Percentiles rank a stretch among this genome's conserved stretches.
phyloP scores from a whole-genome alignment of 257 asterid genomes.

The Sherardia arvensis region DNA sequence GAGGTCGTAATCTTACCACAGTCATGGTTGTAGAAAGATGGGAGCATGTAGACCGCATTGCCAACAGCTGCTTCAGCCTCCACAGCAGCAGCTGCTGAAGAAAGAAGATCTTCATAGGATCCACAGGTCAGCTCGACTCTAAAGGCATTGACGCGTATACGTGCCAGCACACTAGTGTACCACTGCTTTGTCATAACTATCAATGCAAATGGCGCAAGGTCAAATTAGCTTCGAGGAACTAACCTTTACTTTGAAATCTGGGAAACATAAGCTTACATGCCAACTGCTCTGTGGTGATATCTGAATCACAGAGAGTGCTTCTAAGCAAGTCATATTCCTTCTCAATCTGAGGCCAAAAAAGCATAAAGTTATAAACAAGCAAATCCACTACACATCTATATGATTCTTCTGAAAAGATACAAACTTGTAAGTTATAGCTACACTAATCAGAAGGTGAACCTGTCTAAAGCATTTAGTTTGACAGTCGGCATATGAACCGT shows the following conservation, averaged over 20 bases:
- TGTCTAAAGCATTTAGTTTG: no score
- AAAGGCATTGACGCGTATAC: conserved; percentile 79
- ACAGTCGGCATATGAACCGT: no score
- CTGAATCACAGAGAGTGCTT: conserved; percentile 41
- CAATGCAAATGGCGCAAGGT: conserved; percentile 28
- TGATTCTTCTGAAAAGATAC: no score
- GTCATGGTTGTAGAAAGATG: conserved; percentile 80
- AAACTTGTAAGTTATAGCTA: no score
- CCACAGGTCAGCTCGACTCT: conserved; percentile 63
- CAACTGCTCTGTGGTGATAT: conserved; percentile 33
- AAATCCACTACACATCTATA: no score
- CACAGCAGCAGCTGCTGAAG: conserved; percentile 69
- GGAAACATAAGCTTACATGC: conserved; percentile 52
- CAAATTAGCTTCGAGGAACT: not conserved
- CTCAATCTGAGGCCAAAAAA: conserved; percentile 39
- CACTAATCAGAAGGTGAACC: no score
- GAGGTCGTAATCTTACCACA: conserved; percentile 51
- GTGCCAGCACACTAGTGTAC: conserved; percentile 60
- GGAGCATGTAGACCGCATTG: conserved; percentile 72
- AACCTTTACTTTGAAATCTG: not conserved
- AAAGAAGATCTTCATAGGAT: conserved; percentile 65
- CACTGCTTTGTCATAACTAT: conserved; percentile 80
- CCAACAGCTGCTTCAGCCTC: conserved; percentile 83
- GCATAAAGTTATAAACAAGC: not conserved
- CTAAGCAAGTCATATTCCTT: conserved; percentile 46